A percentile compares a stretch with the other conserved stretches of the same genome.
These are phyloP conservation scores for Evansstolkia leycettana DNA, from an alignment of 495 filamentous ascomycete genomes.

Conservation along the genomic window DNA sequence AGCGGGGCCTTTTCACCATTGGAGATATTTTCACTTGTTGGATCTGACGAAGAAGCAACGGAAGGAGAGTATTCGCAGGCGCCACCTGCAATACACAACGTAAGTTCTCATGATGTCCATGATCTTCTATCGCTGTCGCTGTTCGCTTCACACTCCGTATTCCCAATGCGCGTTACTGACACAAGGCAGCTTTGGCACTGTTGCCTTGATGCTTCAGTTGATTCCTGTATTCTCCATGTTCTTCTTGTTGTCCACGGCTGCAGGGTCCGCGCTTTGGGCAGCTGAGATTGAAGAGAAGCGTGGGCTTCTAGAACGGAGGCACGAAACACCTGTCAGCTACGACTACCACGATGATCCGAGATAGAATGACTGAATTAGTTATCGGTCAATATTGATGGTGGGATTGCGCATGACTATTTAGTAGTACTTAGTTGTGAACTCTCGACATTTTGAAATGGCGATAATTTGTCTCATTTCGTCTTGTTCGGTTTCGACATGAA, in stretches of 20 bases:
- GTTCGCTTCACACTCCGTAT: not conserved
- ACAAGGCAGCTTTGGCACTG: slow-evolving; percentile 47
- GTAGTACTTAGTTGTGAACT: too few species aligned
- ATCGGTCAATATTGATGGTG: too few species aligned
- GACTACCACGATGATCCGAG: slow-evolving; percentile 18
- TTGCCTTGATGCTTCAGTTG: slow-evolving; percentile 48
- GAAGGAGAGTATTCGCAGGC: slow-evolving; percentile 37
- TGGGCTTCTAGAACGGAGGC: slow-evolving; percentile 14
- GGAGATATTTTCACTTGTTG: slow-evolving; percentile 51
- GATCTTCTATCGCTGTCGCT: slow-evolving; percentile 2
- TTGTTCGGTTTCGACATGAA: too few species aligned
- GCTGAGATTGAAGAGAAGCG: slow-evolving; percentile 41
- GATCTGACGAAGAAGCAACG: slow-evolving; percentile 45
- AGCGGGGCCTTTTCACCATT: slow-evolving; percentile 54
- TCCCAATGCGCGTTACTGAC: too few species aligned
- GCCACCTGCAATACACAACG: slow-evolving; percentile 51
- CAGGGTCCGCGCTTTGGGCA: slow-evolving; percentile 51
- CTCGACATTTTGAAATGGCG: too few species aligned
- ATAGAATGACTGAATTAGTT: too few species aligned
- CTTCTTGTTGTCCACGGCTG: slow-evolving; percentile 53
- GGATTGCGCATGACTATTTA: too few species aligned
- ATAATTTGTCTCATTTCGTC: too few species aligned
- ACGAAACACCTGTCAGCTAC: slow-evolving; percentile 11
- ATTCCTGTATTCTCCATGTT: slow-evolving; percentile 53
- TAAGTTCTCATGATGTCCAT: slow-evolving; percentile 15